Evolutionary conservation across 495 filamentous ascomycete genomes (phyloP).

Genomic region (Acidiella bohemica): DNA sequence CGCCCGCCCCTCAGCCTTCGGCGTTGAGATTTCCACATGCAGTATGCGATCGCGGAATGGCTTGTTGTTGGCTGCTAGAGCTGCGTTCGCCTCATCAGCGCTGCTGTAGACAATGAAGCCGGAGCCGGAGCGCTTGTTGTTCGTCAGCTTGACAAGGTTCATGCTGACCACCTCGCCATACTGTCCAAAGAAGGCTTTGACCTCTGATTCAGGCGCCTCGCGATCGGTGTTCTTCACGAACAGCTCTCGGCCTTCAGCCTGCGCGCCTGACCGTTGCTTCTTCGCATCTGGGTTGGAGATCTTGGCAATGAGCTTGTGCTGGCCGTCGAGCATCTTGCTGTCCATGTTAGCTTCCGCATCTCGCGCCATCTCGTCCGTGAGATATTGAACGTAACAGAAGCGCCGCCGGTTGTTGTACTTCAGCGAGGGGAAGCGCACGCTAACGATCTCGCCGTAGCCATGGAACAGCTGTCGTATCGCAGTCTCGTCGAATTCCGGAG

Average conservation of each 20-base stretch:
- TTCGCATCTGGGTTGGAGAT: slow-evolving; percentile 71
- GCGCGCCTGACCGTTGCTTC: slow-evolving; percentile 66
- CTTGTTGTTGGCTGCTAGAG: slow-evolving; percentile 55
- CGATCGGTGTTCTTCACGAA: slow-evolving; percentile 63
- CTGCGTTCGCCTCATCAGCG: slow-evolving; percentile 57
- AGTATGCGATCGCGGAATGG: slow-evolving; percentile 56
- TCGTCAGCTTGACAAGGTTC: slow-evolving; percentile 49
- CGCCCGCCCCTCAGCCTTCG: slow-evolving; percentile 32
- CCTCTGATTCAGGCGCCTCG: slow-evolving; percentile 49
- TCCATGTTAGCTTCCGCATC: slow-evolving; percentile 50
- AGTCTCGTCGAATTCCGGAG: slow-evolving; percentile 66
- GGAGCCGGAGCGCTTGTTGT: slow-evolving; percentile 54
- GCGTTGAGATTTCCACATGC: slow-evolving; percentile 39
- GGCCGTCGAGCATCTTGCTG: slow-evolving; percentile 49
- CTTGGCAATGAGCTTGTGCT: slow-evolving; percentile 56
- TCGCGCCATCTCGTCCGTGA: slow-evolving; percentile 29
- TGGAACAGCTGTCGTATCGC: slow-evolving; percentile 67
- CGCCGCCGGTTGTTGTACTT: slow-evolving; percentile 76
- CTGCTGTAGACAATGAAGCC: slow-evolving; percentile 64
- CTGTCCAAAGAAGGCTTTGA: slow-evolving; percentile 54
- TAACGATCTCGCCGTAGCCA: slow-evolving; percentile 66
- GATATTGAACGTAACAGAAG: slow-evolving; percentile 89
- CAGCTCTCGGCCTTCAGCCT: slow-evolving; percentile 75
- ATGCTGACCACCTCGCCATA: slow-evolving; percentile 62
- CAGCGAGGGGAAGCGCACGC: slow-evolving; percentile 78